Conservation (phyloP, 108 stramenopile genomes). For the Nitzschia inconspicua region DNA sequence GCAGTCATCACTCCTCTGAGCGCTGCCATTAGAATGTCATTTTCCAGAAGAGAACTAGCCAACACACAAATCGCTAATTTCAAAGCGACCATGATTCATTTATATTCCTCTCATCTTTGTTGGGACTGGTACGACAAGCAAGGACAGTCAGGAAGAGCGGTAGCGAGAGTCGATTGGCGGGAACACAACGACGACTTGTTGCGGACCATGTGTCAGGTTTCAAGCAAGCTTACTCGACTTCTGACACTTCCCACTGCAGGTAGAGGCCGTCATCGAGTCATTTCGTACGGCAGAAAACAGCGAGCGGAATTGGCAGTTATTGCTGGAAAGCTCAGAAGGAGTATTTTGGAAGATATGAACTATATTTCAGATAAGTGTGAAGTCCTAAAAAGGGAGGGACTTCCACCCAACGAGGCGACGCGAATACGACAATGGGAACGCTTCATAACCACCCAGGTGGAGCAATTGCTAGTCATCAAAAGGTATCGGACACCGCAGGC, state of each 20-base stretch:
- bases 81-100: slow-evolving; percentile 43
- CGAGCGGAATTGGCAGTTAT: slow-evolving; percentile 42
- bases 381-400: slow-evolving; percentile 52
- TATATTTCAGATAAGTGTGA: slow-evolving; percentile 40
- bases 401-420: slow-evolving; percentile 65
- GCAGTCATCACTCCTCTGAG: slow-evolving; percentile 46
- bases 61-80: slow-evolving; percentile 46
- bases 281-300: slow-evolving; percentile 36
- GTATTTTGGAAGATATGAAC: slow-evolving; percentile 34
- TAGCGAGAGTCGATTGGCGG: slow-evolving; percentile 42
- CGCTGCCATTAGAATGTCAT: slow-evolving; percentile 46
- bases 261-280: slow-evolving; percentile 52
- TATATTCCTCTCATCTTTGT: slow-evolving; percentile 49
- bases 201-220: slow-evolving; percentile 39
- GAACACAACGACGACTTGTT: slow-evolving; percentile 51
- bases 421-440: slow-evolving; percentile 76
- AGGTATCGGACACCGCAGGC: slow-evolving; percentile 78
- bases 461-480: slow-evolving; percentile 67
- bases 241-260: slow-evolving; percentile 58
- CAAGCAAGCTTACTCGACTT: slow-evolving; percentile 49
- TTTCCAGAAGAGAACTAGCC: slow-evolving; percentile 46
- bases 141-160: slow-evolving; percentile 28
- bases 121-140: slow-evolving; percentile 71
- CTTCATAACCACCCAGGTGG: slow-evolving; percentile 23
- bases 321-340: slow-evolving; percentile 38